Evolutionary conservation across 352 stramenopile species (phyloP).

Genomic region (Peronospora belbahrii): DNA sequence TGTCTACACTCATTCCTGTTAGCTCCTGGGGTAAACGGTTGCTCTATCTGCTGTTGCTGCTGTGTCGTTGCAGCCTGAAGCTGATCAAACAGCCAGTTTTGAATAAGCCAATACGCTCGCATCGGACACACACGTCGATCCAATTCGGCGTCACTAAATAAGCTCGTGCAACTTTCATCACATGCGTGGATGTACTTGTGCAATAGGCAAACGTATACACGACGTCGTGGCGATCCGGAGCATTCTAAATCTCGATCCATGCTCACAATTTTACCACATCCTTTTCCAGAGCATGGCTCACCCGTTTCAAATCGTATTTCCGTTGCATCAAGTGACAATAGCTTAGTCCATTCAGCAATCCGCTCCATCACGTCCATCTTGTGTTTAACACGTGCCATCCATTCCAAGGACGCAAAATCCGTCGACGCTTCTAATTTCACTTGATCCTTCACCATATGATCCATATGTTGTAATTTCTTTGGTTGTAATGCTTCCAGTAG

Average conservation of each 20-base stretch:
- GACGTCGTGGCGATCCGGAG: conserved; percentile 51
- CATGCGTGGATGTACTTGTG: conserved; percentile 82
- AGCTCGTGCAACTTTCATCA: conserved; percentile 64
- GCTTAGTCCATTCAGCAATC: conserved; percentile 62
- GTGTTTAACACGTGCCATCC: conserved; percentile 78
- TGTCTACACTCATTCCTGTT: conserved; percentile 14
- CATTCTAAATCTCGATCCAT: conserved; percentile 77
- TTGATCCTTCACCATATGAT: conserved; percentile 41
- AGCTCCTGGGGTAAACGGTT: background rate
- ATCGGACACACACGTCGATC: conserved; percentile 62
- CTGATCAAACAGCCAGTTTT: conserved; percentile 75
- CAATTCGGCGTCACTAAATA: conserved; percentile 43
- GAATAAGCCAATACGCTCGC: conserved; percentile 68
- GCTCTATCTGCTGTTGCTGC: conserved; percentile 13
- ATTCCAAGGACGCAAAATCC: conserved; percentile 74
- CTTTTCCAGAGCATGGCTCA: conserved; percentile 43
- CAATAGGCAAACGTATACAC: conserved; percentile 68
- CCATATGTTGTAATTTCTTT: conserved; percentile 9
- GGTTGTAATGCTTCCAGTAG: conserved; percentile 17
- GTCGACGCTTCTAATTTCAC: conserved; percentile 57
- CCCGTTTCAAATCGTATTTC: conserved; percentile 71
- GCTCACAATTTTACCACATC: conserved; percentile 73
- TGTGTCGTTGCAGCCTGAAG: conserved; percentile 27
- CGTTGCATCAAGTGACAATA: conserved; percentile 49
- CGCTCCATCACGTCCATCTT: conserved; percentile 83